A percentile compares a stretch with the other conserved stretches of the same genome.
These are phyloP conservation scores for Aspergillus sp. DNA, from an alignment of 2,329 filamentous ascomycete species.

Conservation along the genomic window DNA sequence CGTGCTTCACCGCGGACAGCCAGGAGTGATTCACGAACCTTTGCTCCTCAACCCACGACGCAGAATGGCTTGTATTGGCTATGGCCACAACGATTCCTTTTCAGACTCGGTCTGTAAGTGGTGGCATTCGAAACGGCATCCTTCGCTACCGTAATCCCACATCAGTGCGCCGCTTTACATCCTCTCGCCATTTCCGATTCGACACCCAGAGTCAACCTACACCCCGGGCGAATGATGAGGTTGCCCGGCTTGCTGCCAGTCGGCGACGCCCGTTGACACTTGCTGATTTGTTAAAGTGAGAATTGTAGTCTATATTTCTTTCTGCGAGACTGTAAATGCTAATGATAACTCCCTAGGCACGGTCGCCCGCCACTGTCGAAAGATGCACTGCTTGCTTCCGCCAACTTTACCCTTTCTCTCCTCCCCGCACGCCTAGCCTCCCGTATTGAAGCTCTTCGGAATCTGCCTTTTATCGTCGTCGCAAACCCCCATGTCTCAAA, in stretches of 20 bases:
- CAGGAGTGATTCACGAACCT: not conserved
- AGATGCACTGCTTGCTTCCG: slow-evolving; percentile 78
- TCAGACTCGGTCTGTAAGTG: slow-evolving; percentile 12
- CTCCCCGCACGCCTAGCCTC: slow-evolving; percentile 90
- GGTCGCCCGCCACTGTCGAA: slow-evolving; percentile 83
- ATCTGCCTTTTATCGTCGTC: slow-evolving; percentile 95
- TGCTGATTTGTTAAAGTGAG: slow-evolving; percentile 82
- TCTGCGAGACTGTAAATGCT: not conserved
- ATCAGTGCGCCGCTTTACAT: slow-evolving; percentile 19
- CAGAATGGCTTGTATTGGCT: slow-evolving; percentile 21
- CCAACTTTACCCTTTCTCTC: slow-evolving; percentile 92
- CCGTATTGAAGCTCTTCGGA: slow-evolving; percentile 87
- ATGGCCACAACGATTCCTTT: slow-evolving; percentile 23
- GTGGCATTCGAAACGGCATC: not conserved
- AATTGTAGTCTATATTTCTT: not conserved
- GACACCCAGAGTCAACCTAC: slow-evolving; percentile 47
- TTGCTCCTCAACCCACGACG: not conserved
- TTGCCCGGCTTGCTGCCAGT: slow-evolving; percentile 73
- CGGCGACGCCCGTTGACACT: slow-evolving; percentile 80
- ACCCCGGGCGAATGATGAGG: slow-evolving; percentile 70
- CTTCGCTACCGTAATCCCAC: not conserved
- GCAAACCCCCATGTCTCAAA: slow-evolving; percentile 93
- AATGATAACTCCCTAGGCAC: slow-evolving; percentile 46
- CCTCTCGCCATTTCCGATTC: slow-evolving; percentile 15
- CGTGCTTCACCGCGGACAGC: not conserved